Evolutionary conservation across 2,329 filamentous ascomycete genomes (phyloP).

Genomic region (Paradendryphiella salina): DNA sequence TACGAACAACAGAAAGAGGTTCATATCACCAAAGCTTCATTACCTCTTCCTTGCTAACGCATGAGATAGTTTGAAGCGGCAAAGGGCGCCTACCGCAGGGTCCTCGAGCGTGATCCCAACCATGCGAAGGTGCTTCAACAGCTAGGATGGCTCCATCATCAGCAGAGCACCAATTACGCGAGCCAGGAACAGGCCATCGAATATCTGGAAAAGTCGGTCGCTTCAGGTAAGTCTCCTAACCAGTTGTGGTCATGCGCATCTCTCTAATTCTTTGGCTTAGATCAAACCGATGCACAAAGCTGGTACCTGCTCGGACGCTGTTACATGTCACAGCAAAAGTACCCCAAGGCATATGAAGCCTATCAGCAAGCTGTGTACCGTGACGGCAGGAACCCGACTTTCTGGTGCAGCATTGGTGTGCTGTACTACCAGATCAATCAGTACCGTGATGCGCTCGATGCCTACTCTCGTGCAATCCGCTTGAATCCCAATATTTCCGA

Average conservation of each 20-base stretch:
- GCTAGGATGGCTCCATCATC: slow-evolving; percentile 95
- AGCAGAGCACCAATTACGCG: slow-evolving; percentile 86
- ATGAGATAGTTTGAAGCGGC: slow-evolving; percentile 80
- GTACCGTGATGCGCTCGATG: slow-evolving; percentile 95
- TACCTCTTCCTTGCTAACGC: slow-evolving; percentile 26
- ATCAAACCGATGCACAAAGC: slow-evolving; percentile 93
- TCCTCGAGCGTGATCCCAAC: slow-evolving; percentile 90
- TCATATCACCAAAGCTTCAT: slow-evolving; percentile 50
- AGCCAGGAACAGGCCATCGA: slow-evolving; percentile 97
- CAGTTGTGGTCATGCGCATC: slow-evolving; percentile 14
- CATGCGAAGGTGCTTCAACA: slow-evolving; percentile 98
- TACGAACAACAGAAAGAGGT: slow-evolving; percentile 99
- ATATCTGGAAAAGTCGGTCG: slow-evolving; percentile 94
- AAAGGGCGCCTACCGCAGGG: slow-evolving; percentile 87
- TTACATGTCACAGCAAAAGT: slow-evolving; percentile 99
- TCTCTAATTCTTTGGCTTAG: slow-evolving; percentile 52
- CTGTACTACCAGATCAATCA: slow-evolving; percentile 99
- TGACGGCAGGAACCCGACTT: slow-evolving; percentile 95
- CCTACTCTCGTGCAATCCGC: slow-evolving; percentile 93
- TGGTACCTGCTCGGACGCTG: slow-evolving; percentile 97
- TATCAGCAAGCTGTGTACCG: slow-evolving; percentile 99
- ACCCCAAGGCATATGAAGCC: slow-evolving; percentile 96
- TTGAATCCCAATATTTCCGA: slow-evolving; percentile 98
- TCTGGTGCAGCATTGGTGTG: slow-evolving; percentile 99
- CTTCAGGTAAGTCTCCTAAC: slow-evolving; percentile 67